These are phyloP conservation scores for Filobasidium floriforme DNA, from an alignment of 768 basidiomycete species.

Conservation along the genomic window DNA sequence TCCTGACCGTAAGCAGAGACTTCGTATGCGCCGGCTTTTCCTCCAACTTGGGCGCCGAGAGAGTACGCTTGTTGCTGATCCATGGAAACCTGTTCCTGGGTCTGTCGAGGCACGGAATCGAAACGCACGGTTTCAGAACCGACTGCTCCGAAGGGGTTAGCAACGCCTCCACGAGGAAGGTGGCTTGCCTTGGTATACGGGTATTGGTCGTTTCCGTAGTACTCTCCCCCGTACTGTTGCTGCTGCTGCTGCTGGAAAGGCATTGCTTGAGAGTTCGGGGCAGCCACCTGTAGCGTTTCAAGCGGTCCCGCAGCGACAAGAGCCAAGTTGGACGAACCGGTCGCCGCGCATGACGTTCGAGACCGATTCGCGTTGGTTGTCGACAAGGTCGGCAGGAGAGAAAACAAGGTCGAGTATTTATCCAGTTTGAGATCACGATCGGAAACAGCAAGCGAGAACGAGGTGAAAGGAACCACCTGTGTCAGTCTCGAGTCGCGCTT, in stretches of 20 bases:
- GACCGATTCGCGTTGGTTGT: neutral
- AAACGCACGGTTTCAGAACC: conserved; percentile 11
- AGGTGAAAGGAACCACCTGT: neutral
- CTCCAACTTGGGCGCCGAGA: neutral
- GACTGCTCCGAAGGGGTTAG: conserved; percentile 7
- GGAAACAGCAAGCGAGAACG: neutral
- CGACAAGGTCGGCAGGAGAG: neutral
- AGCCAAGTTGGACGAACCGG: neutral
- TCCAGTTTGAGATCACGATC: no score
- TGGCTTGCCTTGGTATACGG: conserved; percentile 8
- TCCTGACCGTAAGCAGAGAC: neutral
- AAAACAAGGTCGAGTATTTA: neutral
- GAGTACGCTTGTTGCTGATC: neutral
- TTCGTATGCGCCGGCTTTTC: no score
- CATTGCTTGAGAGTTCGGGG: neutral
- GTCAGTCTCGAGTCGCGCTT: neutral
- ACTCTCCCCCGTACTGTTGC: neutral
- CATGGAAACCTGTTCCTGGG: neutral
- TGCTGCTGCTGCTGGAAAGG: conserved; percentile 5
- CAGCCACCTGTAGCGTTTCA: neutral
- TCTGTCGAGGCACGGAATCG: neutral
- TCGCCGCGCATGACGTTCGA: neutral
- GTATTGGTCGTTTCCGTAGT: neutral
- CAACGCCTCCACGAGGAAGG: neutral
- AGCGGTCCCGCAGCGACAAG: neutral